Conservation (phyloP, 1,139 yeast genomes). For the Blastobotrys elegans region DNA sequence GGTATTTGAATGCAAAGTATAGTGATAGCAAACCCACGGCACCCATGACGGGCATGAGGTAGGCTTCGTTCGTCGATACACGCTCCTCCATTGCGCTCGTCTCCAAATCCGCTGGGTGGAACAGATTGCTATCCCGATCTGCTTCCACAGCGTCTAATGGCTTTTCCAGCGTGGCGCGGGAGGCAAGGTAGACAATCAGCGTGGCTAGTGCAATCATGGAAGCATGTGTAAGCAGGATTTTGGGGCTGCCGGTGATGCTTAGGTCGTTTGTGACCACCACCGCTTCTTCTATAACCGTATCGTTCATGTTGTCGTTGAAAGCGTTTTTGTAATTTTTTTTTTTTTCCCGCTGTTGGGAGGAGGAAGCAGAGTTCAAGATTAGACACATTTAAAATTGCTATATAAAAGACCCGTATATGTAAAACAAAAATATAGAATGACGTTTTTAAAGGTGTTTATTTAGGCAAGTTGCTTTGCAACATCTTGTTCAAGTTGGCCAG, state of each 20-base stretch:
- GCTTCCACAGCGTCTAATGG: slow-evolving; percentile 47
- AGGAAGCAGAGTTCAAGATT: no score
- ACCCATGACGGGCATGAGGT: slow-evolving; percentile 42
- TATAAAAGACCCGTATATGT: no score
- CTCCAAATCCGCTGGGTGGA: slow-evolving; percentile 47
- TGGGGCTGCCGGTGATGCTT: neutral
- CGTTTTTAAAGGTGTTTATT: no score
- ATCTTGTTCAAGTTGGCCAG: slow-evolving; percentile 2
- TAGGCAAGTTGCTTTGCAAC: neutral
- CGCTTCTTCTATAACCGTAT: no score
- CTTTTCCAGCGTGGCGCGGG: slow-evolving; percentile 40
- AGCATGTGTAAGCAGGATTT: slow-evolving; percentile 7
- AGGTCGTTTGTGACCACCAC: no score
- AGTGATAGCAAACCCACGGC: slow-evolving; percentile 36
- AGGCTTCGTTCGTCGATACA: slow-evolving; percentile 30
- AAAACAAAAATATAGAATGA: no score
- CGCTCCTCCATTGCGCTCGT: slow-evolving; percentile 10
- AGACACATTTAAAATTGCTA: no score
- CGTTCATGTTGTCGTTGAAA: no score
- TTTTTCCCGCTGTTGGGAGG: no score
- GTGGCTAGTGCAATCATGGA: slow-evolving; percentile 12
- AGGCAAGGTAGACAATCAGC: slow-evolving; percentile 38
- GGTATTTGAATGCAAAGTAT: slow-evolving; percentile 37
- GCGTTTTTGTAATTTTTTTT: no score
- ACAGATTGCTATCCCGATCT: slow-evolving; percentile 36